A percentile compares a stretch with the other conserved stretches of the same genome.
Evolutionary conservation across 179 eudicot genomes (phyloP).

Genomic region (Sideroxylon spinosum): DNA sequence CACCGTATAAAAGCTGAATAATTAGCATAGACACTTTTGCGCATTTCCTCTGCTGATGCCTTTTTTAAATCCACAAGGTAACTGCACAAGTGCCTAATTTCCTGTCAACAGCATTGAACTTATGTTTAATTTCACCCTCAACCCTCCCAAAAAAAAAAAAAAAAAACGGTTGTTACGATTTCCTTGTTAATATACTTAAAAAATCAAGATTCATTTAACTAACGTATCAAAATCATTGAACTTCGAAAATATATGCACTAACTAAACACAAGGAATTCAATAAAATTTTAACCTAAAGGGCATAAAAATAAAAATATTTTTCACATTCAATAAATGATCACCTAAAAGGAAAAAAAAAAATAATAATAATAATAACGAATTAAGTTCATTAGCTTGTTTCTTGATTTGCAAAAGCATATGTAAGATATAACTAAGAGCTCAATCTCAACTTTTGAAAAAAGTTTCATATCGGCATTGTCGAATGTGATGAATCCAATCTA

Average conservation of each 20-base stretch:
- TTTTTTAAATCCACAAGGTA: constrained; percentile 72
- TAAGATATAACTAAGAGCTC: not conserved
- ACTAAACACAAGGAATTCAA: not conserved
- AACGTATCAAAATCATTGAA: not conserved
- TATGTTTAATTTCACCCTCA: not conserved
- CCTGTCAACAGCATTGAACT: constrained; percentile 37
- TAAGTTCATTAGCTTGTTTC: not conserved
- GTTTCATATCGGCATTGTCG: not conserved
- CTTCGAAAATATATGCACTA: not conserved
- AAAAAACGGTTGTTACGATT: too few relatives aligned
- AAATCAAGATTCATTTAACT: not conserved
- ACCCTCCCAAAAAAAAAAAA: too few relatives aligned
- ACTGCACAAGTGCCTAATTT: constrained; percentile 53
- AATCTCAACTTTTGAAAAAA: not conserved
- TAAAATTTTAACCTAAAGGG: too few relatives aligned
- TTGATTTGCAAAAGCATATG: not conserved
- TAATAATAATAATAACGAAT: too few relatives aligned
- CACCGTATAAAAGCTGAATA: constrained; percentile 86
- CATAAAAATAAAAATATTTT: too few relatives aligned
- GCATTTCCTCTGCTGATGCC: constrained; percentile 98
- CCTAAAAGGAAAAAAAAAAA: not conserved
- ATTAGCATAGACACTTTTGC: constrained; percentile 93
- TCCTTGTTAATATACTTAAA: not conserved
- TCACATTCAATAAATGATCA: not conserved
- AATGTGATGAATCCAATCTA: too few relatives aligned